Evolutionary conservation across 2,329 filamentous ascomycete species (phyloP), one percentile per base, ranked within the genome.

Genomic region (Ophioceras dolichostomum): DNA sequence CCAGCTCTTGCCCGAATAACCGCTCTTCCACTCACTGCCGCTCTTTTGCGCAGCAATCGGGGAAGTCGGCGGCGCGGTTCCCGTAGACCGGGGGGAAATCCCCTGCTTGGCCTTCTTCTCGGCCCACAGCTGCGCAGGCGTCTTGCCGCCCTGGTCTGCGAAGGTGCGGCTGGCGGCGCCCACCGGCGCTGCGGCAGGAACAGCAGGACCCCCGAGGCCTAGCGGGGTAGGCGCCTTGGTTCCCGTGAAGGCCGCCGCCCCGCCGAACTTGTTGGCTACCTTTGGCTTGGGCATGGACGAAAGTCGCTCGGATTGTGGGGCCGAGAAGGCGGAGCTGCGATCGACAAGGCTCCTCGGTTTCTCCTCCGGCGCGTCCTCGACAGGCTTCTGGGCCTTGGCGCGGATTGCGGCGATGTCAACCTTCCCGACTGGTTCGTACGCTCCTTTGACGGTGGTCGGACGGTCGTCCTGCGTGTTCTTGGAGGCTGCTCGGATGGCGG

Each of bases 401-500:
- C 85, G 77, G 52, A 98, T 95, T 17, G 89, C 88, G 31, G 85
- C 85, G 58, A 98, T 96, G 49, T 98, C 91, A 9, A 98, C 89
- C 62, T 95, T 96, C 33, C 91, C 91, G 16, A 96, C 69, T 2
- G 91, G 91, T 58, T 96, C 83, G 53, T 98, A 98, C 18, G 88
- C 75, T 30, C 91, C 91, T 61, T 94, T 96, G 16, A 96, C 84
- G 5, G 77, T 73, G 1, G 81, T 74, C 4, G 91, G 91, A 39
- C 87, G 72, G 47, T 94, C 83, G 51, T 95, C 86, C 32, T 70
- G 70, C 58, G 56, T 67, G 49, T 66, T 79, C 65, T 68, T 79
- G 53, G 61, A 87, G 65, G 72, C 85, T 55, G 68, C 79, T 44
- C 91, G 77, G 47, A 98, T 82, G 27, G 86, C 88, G 18, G 82